Evolutionary conservation across 2,329 filamentous ascomycete species (phyloP).

Genomic region (Epichloe festucae): DNA sequence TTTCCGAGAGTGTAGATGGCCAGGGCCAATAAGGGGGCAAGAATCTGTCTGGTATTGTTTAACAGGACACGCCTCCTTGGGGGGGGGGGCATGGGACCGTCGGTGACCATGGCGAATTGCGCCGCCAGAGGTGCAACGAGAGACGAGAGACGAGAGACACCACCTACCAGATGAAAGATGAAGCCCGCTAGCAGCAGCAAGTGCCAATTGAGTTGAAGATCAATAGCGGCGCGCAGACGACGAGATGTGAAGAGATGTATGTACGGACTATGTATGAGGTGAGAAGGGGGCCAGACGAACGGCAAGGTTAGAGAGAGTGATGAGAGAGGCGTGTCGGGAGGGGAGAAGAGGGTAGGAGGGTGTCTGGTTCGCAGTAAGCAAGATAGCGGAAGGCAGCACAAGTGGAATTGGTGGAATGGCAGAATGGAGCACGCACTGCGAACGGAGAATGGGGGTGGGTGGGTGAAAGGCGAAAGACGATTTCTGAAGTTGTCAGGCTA

Average conservation of each 20-base stretch:
- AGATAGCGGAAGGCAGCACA: background rate
- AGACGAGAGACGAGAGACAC: no score
- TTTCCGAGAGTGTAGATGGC: background rate
- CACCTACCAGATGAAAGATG: background rate
- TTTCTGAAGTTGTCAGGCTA: background rate
- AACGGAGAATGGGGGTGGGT: background rate
- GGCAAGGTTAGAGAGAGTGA: no score
- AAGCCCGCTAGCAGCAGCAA: background rate
- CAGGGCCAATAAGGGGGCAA: background rate
- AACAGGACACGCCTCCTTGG: background rate
- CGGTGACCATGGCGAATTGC: background rate
- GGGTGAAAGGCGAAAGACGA: background rate
- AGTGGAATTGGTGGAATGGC: background rate
- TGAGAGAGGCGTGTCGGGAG: background rate
- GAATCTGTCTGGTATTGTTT: slow-evolving; percentile 2
- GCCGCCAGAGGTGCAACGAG: background rate
- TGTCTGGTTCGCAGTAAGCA: background rate
- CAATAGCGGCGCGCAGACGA: no score
- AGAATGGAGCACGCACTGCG: background rate
- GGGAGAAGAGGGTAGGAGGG: background rate
- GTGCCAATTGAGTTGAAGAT: slow-evolving; percentile 1
- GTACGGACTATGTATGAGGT: background rate
- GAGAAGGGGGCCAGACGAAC: background rate
- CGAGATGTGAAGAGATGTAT: background rate
- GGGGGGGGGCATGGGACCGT: background rate